Evolutionary conservation across 75 land plant species (phyloP), one percentile per base, ranked within the genome.

Genomic region (Picea sitchensis): DNA sequence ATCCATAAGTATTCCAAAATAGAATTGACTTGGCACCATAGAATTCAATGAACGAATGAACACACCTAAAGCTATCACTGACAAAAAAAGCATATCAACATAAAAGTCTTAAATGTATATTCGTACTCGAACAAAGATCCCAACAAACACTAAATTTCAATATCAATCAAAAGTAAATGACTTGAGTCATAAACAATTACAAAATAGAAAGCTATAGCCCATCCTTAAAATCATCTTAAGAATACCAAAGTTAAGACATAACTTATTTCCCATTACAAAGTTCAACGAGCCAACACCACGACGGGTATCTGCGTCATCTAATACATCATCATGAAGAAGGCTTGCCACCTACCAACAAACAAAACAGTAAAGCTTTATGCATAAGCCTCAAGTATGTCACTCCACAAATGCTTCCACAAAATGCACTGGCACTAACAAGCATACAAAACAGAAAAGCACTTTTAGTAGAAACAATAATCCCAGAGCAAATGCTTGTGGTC

Each of bases 271-370:
- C 92, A 97, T 93, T 15, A 93, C 83, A 85, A 86, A 87, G 79
- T 97, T 97, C 63, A 97, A 87, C 13, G 99, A 95, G 72, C 91
- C 88, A 81, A 97, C 85, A 75, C 99, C 98, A 57, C 99, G 86
- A 41, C 99, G 86, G 14, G 95, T 95, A 1, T 91, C 94, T 64
- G 99, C 94, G 81, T 93, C 92, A 87, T 97, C 99, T 76, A 97
- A 80, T 31, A 97, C 98, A 84, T 95, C 99, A 89, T 97, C 98
- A 83, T 97, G 99, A 74, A 97, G 92, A 81, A 95, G 93, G 78
- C 94, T 95, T 62, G 99, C 99, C 54, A 95, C 98, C 98, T 95
- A 79, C 17, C 15, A 80, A 20, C 31, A 73, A 65, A 58, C 51
- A 54, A 2, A 68, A 6, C 62, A 38, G 15, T 9, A 58, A 61